Base-by-base conservation (phyloP, 179 eudicot species). In the Pouteria campechiana region DNA sequence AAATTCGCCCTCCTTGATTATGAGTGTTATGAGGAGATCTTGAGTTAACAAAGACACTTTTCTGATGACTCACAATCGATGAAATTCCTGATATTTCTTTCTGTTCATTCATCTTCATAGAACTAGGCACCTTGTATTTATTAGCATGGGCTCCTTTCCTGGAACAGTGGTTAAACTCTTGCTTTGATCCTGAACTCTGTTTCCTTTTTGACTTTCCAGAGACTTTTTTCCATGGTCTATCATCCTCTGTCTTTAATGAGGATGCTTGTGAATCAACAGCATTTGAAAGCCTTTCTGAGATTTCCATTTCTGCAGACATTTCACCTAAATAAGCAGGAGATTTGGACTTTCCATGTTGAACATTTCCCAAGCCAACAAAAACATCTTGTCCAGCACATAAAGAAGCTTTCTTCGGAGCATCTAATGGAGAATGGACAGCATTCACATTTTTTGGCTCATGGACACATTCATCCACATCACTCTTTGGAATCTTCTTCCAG, bases 401-500 rank as follows among this genome's bases (percentile, higher is more conserved):
- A 3, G 35, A 34, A 44, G 6, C 48, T 16, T 29, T 38, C 43
- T 50, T 50, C 25, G 21, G 35, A 32, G 9, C 21, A 32, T 3
- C 41, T 39, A 32, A 15, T 23, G 19, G 37, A 6, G 36, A 21
- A 12, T 32, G 16, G 8, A 24, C 34, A 11, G 57, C 28, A 11
- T 44, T 46, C 12, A 8, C 28, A 14, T 46, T 46, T 33, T 33
- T 34, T 39, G 41, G 14, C 24, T 32, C 55, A 25, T 27, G 40
- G 30, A 30, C 40, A 19, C 48, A 46, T 27, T 32, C 57, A 40
- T 21, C 41, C 38, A 25, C 23, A 21, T 31, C 53, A 12, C 40
- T 52, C 47, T 48, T 52, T 40, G 46, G 51, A 60, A 52, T 53
- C 45, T 44, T 42, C 24, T 39, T 41, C 59, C 59, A 53, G 20